These are phyloP conservation scores for Eleusine indica DNA, from an alignment of 176 grass and related monocot genomes.

Conservation along the genomic window DNA sequence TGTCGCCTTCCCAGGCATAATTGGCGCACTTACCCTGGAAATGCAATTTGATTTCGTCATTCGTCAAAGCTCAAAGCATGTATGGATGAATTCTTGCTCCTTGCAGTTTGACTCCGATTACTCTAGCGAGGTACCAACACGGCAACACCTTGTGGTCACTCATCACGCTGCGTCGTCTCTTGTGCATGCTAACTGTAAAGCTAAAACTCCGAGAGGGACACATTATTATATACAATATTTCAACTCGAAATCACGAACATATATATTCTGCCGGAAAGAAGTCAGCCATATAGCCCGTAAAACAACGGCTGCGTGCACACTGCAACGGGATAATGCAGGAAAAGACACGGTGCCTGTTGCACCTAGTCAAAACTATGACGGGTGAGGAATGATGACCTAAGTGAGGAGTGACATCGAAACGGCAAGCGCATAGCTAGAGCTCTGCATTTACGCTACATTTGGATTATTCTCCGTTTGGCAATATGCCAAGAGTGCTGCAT, in stretches of 20 bases:
- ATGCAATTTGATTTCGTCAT: no score
- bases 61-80: no score
- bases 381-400: neutral
- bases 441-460: neutral
- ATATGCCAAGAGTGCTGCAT: no score
- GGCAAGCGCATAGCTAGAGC: neutral
- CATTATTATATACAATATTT: neutral
- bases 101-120: no score
- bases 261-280: neutral
- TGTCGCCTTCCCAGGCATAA: no score
- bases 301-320: neutral
- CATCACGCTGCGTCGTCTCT: neutral
- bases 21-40: no score
- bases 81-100: no score
- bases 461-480: neutral
- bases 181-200: slow-evolving; percentile 48
- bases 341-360: neutral
- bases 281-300: neutral
- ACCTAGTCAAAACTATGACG: neutral
- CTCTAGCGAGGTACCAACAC: no score
- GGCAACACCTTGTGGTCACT: no score
- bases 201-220: neutral
- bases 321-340: neutral
- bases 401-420: neutral
- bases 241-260: no score